Conservation (phyloP, 2,329 filamentous ascomycete species). For the Chaetomium sp. region DNA sequence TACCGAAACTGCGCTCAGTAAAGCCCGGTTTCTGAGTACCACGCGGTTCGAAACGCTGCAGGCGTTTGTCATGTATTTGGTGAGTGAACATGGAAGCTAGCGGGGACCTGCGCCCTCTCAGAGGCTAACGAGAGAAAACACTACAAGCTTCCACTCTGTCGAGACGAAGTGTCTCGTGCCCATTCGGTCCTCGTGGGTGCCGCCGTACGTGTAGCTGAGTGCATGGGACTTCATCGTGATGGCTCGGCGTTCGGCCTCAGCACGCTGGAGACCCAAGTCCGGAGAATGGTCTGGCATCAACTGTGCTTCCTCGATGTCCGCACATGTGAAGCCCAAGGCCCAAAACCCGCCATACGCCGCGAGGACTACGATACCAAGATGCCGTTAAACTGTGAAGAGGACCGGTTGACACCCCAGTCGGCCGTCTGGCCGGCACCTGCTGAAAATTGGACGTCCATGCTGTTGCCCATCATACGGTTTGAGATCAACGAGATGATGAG, state of each 20-base stretch:
- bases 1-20: conserved; percentile 59
- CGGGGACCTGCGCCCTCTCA: neutral
- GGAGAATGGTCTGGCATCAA: conserved; percentile 70
- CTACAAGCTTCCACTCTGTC: conserved; percentile 59
- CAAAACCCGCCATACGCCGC: conserved; percentile 61
- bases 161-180: conserved; percentile 63
- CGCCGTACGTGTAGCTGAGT: conserved; percentile 67
- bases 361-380: conserved; percentile 71
- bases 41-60: conserved; percentile 68
- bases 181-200: conserved; percentile 68
- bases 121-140: conserved; percentile 8
- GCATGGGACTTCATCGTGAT: conserved; percentile 70
- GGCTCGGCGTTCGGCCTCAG: conserved; percentile 59
- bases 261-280: conserved; percentile 63
- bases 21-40: conserved; percentile 65
- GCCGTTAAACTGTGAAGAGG: conserved; percentile 64
- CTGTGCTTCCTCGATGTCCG: conserved; percentile 70
- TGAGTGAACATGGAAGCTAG: conserved; percentile 33
- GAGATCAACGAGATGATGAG: conserved; percentile 69
- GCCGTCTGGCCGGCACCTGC: conserved; percentile 38
- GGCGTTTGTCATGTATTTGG: conserved; percentile 70
- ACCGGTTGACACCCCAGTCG: conserved; percentile 44
- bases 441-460: conserved; percentile 60
- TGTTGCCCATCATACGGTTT: conserved; percentile 61
- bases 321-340: conserved; percentile 68